Conservation (phyloP, 1,284 basidiomycete species). For the Leccinum pachyderme region DNA sequence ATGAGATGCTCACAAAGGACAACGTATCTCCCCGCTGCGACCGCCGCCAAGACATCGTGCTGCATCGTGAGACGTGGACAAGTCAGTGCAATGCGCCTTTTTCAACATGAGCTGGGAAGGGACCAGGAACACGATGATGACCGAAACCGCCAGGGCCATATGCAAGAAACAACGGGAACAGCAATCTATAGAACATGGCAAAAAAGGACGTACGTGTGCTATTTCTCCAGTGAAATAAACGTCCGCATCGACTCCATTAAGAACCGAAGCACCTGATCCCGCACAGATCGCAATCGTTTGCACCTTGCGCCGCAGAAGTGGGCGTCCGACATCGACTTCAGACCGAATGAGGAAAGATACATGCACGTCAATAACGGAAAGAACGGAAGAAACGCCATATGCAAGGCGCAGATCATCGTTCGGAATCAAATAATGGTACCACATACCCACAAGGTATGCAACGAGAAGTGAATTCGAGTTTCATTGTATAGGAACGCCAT, state of each 20-base stretch:
- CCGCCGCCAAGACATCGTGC: slow-evolving; percentile 81
- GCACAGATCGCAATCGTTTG: slow-evolving; percentile 79
- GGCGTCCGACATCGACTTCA: slow-evolving; percentile 76
- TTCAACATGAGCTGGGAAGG: slow-evolving; percentile 13
- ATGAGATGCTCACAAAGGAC: slow-evolving; percentile 62
- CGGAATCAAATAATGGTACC: slow-evolving; percentile 10
- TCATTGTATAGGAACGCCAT: slow-evolving; percentile 13
- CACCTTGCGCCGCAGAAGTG: slow-evolving; percentile 38
- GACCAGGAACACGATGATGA: neutral
- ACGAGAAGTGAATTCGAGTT: neutral
- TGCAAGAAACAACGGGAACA: neutral
- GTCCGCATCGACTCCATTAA: slow-evolving; percentile 70
- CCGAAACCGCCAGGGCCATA: neutral
- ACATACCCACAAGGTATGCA: neutral
- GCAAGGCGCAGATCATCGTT: slow-evolving; percentile 15
- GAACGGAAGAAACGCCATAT: slow-evolving; percentile 7
- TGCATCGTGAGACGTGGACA: slow-evolving; percentile 29
- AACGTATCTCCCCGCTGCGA: slow-evolving; percentile 72
- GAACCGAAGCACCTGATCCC: slow-evolving; percentile 76
- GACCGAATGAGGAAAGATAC: slow-evolving; percentile 10
- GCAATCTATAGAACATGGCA: slow-evolving; percentile 4
- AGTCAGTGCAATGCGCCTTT: slow-evolving; percentile 9
- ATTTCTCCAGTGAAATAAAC: slow-evolving; percentile 92
- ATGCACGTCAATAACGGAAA: slow-evolving; percentile 1
- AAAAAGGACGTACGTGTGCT: slow-evolving; percentile 63